These are phyloP conservation scores for Beauveria australis DNA, from an alignment of 2,329 filamentous ascomycete genomes.

Conservation along the genomic window DNA sequence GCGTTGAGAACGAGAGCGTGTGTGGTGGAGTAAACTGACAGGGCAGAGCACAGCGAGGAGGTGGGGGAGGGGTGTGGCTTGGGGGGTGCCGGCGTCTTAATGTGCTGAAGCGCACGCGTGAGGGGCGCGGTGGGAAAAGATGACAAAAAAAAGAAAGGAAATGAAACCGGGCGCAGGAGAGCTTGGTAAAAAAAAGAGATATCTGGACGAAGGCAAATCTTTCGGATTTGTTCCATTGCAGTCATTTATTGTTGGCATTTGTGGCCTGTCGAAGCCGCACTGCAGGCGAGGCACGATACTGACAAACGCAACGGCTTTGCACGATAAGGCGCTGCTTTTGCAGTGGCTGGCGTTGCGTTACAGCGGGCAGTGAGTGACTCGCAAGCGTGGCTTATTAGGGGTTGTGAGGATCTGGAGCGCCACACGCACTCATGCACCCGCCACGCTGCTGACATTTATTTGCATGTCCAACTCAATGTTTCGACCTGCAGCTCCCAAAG, in stretches of 20 bases:
- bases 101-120: constrained; percentile 1
- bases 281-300: no score
- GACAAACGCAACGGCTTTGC: no score
- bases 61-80: neutral
- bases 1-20: constrained; percentile 7
- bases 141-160: neutral
- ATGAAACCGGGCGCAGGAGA: neutral
- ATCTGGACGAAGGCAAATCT: neutral
- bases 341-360: no score
- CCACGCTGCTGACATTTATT: neutral
- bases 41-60: neutral
- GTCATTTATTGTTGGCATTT: neutral
- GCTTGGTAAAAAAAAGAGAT: neutral
- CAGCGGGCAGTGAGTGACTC: neutral
- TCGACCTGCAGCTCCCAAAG: neutral
- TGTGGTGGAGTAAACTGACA: neutral
- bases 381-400: neutral
- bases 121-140: neutral
- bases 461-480: neutral
- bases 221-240: neutral
- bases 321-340: no score
- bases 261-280: neutral
- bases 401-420: neutral
- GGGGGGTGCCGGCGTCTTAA: neutral
- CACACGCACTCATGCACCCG: neutral